Evolutionary conservation across 2,329 filamentous ascomycete genomes (phyloP).

Genomic region (Aureobasidium sp.): DNA sequence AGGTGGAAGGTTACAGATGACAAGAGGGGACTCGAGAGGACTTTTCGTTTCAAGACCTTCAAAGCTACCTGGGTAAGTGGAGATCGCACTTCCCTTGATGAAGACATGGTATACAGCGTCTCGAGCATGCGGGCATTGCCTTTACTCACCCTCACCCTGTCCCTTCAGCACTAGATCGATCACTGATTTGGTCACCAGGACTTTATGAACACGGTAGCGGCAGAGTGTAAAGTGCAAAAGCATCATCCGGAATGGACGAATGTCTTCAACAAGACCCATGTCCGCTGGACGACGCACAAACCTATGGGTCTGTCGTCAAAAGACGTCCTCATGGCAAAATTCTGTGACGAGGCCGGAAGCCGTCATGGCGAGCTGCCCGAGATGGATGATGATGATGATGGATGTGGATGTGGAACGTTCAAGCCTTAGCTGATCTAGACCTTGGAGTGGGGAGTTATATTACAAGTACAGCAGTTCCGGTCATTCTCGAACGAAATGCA

Average conservation of each 20-base stretch:
- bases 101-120: background rate
- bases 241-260: conserved; percentile 75
- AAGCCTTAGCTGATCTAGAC: background rate
- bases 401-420: conserved; percentile 17
- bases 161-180: background rate
- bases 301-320: conserved; percentile 56
- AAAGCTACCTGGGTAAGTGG: conserved; percentile 29
- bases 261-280: conserved; percentile 61
- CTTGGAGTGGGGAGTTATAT: background rate
- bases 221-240: conserved; percentile 58
- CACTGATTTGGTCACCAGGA: conserved; percentile 38
- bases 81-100: background rate
- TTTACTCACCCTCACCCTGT: background rate
- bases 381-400: background rate
- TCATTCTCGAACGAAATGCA: background rate
- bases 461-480: background rate
- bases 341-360: conserved; percentile 46
- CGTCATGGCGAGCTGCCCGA: conserved; percentile 19
- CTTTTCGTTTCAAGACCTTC: conserved; percentile 32
- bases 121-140: background rate
- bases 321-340: conserved; percentile 53
- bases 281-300: conserved; percentile 66
- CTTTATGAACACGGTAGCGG: conserved; percentile 65
- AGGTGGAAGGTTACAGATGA: conserved; percentile 26
- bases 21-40: conserved; percentile 26